Evolutionary conservation across 2,329 filamentous ascomycete genomes (phyloP).

Genomic region (Pseudogymnoascus sp.): DNA sequence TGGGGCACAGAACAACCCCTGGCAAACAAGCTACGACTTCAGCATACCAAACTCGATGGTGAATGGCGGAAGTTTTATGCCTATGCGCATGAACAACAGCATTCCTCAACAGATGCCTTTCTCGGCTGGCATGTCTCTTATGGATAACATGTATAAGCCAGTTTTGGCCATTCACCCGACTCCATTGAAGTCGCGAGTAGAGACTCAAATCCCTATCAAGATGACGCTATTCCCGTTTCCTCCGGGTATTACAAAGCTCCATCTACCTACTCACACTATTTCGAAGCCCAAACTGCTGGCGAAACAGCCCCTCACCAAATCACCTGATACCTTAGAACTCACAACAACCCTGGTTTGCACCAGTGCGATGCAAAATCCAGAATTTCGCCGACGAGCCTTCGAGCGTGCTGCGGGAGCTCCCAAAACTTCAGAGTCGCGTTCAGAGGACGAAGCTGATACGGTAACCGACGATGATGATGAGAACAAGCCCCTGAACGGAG

Average conservation of each 20-base stretch:
- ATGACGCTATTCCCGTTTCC: slow-evolving; percentile 73
- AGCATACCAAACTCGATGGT: slow-evolving; percentile 17
- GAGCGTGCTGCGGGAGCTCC: slow-evolving; percentile 46
- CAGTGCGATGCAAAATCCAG: slow-evolving; percentile 75
- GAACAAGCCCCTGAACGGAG: slow-evolving; percentile 74
- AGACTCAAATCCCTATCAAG: slow-evolving; percentile 90
- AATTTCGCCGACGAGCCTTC: slow-evolving; percentile 61
- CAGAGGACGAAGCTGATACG: slow-evolving; percentile 33
- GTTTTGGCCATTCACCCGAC: slow-evolving; percentile 58
- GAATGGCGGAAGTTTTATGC: slow-evolving; percentile 18
- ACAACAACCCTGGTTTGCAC: slow-evolving; percentile 82
- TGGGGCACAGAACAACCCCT: slow-evolving; percentile 26
- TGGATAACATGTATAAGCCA: slow-evolving; percentile 30
- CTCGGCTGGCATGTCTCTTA: slow-evolving; percentile 24
- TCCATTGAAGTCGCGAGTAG: slow-evolving; percentile 80
- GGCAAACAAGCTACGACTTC: slow-evolving; percentile 31
- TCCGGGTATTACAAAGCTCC: slow-evolving; percentile 68
- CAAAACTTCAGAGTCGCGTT: slow-evolving; percentile 24
- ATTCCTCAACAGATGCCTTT: slow-evolving; percentile 23
- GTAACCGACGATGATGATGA: slow-evolving; percentile 45
- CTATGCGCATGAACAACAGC: slow-evolving; percentile 23
- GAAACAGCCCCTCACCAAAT: slow-evolving; percentile 60
- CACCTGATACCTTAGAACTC: slow-evolving; percentile 71
- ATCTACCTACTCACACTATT: slow-evolving; percentile 83
- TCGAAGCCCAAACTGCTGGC: slow-evolving; percentile 88